phyloP scores from a whole-genome alignment of 164 flowering plant species.

The Chimonanthus praecox region DNA sequence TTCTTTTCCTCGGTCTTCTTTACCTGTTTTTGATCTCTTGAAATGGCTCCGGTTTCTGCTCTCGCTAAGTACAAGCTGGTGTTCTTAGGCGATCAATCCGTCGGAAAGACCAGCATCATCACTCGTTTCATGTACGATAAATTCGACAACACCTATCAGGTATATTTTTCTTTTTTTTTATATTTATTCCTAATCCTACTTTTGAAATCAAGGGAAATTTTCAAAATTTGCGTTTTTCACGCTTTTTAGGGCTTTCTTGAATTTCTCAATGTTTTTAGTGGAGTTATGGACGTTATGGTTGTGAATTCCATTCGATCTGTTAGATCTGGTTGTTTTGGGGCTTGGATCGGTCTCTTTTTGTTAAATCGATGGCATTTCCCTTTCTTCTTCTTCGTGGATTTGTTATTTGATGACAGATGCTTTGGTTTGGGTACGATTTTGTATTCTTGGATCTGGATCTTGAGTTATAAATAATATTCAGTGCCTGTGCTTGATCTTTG shows the following conservation, averaged over 20 bases:
- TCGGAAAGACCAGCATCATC: slow-evolving; percentile 85
- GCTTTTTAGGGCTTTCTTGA: neutral
- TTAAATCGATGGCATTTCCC: too few species aligned
- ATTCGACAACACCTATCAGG: slow-evolving; percentile 85
- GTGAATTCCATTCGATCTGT: too few species aligned
- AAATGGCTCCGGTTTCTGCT: slow-evolving; percentile 73
- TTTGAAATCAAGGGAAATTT: neutral
- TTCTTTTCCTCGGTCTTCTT: neutral
- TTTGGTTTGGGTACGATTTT: too few species aligned
- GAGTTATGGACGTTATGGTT: neutral
- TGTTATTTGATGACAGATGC: too few species aligned
- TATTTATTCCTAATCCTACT: too few species aligned
- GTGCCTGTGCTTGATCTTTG: too few species aligned
- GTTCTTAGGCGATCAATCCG: slow-evolving; percentile 82
- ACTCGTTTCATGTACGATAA: slow-evolving; percentile 92
- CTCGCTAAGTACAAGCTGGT: slow-evolving; percentile 81
- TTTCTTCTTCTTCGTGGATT: too few species aligned
- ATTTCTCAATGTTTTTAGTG: neutral
- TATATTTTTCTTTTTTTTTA: slow-evolving; percentile 3
- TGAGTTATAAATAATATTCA: too few species aligned
- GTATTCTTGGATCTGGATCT: too few species aligned
- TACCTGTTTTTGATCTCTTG: too few species aligned
- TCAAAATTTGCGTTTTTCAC: neutral
- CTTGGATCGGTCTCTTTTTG: too few species aligned
- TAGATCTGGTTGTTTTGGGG: too few species aligned